Conservation (phyloP, 2,329 filamentous ascomycete genomes). For the Colletotrichum trifolii region DNA sequence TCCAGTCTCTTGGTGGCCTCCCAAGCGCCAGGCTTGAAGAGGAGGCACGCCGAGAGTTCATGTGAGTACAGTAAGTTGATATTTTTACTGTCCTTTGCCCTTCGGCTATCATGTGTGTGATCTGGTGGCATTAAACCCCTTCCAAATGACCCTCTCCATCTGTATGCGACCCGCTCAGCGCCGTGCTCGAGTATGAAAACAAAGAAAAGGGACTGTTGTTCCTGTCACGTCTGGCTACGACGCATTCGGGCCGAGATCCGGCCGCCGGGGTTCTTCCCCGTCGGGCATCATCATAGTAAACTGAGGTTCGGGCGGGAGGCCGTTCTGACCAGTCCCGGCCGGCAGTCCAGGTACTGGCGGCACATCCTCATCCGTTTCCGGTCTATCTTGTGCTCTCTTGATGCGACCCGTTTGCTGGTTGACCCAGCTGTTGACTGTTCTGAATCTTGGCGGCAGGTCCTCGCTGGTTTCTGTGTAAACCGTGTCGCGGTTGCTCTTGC, state of each 20-base stretch:
- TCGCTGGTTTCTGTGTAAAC: slow-evolving; percentile 64
- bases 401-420: slow-evolving; percentile 69
- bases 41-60: slow-evolving; percentile 18
- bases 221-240: slow-evolving; percentile 21
- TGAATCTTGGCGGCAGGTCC: slow-evolving; percentile 66
- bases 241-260: slow-evolving; percentile 42
- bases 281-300: slow-evolving; percentile 64
- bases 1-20: slow-evolving; percentile 12
- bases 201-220: slow-evolving; percentile 31
- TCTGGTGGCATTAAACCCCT: slow-evolving; percentile 30
- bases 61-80: slow-evolving; percentile 13
- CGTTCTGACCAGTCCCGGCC: slow-evolving; percentile 46
- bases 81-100: slow-evolving; percentile 15
- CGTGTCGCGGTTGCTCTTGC: slow-evolving; percentile 57
- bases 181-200: slow-evolving; percentile 35
- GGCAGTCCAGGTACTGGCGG: slow-evolving; percentile 53
- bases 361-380: slow-evolving; percentile 44
- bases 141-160: background rate
- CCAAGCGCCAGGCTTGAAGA: slow-evolving; percentile 38
- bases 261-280: slow-evolving; percentile 57
- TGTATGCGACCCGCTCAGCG: slow-evolving; percentile 15
- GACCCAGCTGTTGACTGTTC: slow-evolving; percentile 72
- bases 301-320: slow-evolving; percentile 57
- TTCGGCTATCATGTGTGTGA: slow-evolving; percentile 9
- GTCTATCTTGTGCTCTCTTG: slow-evolving; percentile 57